phyloP scores from a whole-genome alignment of 1,139 yeast species.

The Lodderomyces elongisporus region DNA sequence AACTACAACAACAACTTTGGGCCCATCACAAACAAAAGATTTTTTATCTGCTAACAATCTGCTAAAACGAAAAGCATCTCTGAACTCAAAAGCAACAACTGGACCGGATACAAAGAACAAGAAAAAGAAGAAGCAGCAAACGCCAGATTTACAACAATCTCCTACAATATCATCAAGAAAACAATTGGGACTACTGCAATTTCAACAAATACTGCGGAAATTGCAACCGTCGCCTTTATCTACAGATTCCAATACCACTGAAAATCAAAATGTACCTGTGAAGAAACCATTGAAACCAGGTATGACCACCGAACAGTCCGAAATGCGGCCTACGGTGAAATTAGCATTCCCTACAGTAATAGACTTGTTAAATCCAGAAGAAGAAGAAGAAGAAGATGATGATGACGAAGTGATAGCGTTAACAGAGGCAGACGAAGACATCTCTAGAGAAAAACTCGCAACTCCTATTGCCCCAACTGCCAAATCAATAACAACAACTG shows the following conservation, averaged over 20 bases:
- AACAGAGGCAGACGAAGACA: slow-evolving; percentile 5
- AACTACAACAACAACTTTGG: too few relatives aligned
- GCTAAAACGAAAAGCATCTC: slow-evolving; percentile 12
- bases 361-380: slow-evolving; percentile 13
- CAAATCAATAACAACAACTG: slow-evolving; percentile 6
- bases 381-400: slow-evolving; percentile 6
- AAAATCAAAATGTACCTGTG: slow-evolving; percentile 14
- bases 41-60: slow-evolving; percentile 1
- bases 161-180: slow-evolving; percentile 11
- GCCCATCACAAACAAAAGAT: slow-evolving; percentile 9
- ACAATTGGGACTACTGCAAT: slow-evolving; percentile 1
- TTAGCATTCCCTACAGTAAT: slow-evolving; percentile 14
- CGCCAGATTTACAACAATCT: slow-evolving; percentile 11
- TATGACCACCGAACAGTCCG: slow-evolving; percentile 17
- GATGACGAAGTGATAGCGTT: slow-evolving; percentile 9
- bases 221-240: background rate
- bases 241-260: too few relatives aligned
- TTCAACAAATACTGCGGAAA: slow-evolving; percentile 1
- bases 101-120: background rate
- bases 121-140: slow-evolving; percentile 2
- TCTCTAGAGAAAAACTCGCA: too few relatives aligned
- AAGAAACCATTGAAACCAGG: slow-evolving; percentile 15
- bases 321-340: slow-evolving; percentile 8
- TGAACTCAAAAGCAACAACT: too few relatives aligned
- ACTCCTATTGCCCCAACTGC: background rate